Evolutionary conservation across 2,329 filamentous ascomycete species (phyloP), one percentile per base, ranked within the genome.

Genomic region (Eurotiales sp.): DNA sequence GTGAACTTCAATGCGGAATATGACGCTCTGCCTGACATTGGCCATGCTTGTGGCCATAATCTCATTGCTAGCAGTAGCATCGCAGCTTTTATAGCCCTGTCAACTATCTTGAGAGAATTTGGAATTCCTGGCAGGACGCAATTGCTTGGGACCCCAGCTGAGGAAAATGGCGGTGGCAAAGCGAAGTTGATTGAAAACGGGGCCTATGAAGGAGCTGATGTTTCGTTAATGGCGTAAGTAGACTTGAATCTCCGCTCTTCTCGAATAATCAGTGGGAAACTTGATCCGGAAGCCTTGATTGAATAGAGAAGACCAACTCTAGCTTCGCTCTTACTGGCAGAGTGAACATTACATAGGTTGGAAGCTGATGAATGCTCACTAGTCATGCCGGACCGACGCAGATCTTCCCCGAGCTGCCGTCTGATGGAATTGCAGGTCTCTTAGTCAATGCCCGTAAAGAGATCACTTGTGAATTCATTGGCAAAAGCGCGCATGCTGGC

Each of bases 401-500:
- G 17, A 46, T 51, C 30, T 34, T 34, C 30, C 30, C 30, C 11
- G 30, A 34, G 6, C 30, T 34, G 12, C 8, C 10, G 22, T 32
- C 41, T 3, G 57, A 59, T 8, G 62, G 64, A 3, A 55, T 66
- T 12, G 64, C 60, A 1, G 64, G 64, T 2, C 58, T 60, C 0
- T 44, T 62, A 7, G 65, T 63, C 58, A 66, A 70, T 36, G 67
- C 68, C 1, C 59, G 66, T 3, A 63, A 70, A 23, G 61, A 69
- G 30, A 58, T 72, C 17, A 57, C 59, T 15, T 69, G 72, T 41
- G 67, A 70, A 55, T 78, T 51, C 11, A 51, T 32, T 0, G 82
- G 81, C 1, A 73, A 72, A 46, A 76, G 76, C 50, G 79, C 81
- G 0, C 81, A 84, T 56, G 80, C 80, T 0, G 80, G 77, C 0